Conservation (phyloP, 768 basidiomycete species). For the Termitomyces sp. region DNA sequence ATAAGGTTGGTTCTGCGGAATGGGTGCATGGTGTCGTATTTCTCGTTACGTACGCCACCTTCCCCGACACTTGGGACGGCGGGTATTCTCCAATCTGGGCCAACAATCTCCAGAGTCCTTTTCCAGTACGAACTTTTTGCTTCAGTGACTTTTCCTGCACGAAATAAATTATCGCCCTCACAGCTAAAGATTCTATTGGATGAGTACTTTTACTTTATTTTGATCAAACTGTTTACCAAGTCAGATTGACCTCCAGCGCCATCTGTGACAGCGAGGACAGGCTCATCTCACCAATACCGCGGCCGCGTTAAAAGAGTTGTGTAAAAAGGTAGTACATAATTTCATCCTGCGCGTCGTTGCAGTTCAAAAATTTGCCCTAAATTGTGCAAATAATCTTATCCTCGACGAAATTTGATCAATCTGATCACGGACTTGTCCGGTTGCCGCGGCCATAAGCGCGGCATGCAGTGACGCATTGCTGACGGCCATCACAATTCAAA, state of each 20-base stretch:
- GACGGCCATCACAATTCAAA: slow-evolving; percentile 1
- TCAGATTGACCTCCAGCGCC: not conserved
- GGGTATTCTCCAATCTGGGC: not conserved
- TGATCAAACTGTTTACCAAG: not conserved
- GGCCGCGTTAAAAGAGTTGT: not conserved
- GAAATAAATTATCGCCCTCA: not conserved
- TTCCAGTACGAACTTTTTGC: not conserved
- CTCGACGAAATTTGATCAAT: not conserved
- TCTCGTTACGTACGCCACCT: not conserved
- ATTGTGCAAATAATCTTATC: not conserved
- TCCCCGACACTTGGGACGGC: not conserved
- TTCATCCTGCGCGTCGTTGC: not conserved
- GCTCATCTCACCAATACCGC: not conserved
- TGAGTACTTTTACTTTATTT: not conserved
- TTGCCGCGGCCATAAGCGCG: not conserved
- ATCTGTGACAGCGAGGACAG: not conserved
- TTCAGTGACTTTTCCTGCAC: not conserved
- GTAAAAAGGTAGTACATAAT: not conserved
- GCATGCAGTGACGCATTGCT: not conserved
- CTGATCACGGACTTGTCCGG: too few species aligned
- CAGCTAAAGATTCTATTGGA: not conserved
- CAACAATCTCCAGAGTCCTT: not conserved
- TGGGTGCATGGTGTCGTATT: not conserved
- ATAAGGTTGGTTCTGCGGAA: not conserved
- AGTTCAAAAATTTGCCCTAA: not conserved